Evolutionary conservation across 805 yeast species (phyloP), one percentile per base, ranked within the genome.

Genomic region (Cyberlindnera xishuangbannaensis): DNA sequence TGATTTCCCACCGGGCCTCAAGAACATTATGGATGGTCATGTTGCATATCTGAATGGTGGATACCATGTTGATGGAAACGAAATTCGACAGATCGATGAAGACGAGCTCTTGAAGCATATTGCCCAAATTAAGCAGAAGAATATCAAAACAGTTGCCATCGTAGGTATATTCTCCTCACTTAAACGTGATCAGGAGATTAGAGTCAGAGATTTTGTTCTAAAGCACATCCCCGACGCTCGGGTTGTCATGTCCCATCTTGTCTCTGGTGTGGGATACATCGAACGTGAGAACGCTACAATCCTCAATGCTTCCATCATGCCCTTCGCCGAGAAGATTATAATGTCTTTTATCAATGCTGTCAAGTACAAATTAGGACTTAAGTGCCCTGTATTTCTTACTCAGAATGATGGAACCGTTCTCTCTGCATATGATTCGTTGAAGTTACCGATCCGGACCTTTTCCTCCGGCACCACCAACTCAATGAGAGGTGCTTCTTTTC

Each of bases 381-480:
- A 42, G 7, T 61, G 68, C 45, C 65, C 69, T 4, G 53, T 69
- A 2, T 49, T 65, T 7, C 37, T 63, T 25, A 65, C 72, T 8
- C 73, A 68, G 46, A 69, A 69, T 44, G 73, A 69, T 39, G 75
- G 73, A 6, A 68, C 74, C 1, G 61, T 67, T 12, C 43, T 67
- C 4, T 51, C 68, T 4, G 59, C 62, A 6, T 36, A 47, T 7
- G 71, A 65, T 20, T 71, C 69, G 1, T 37, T 57, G 27, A 45
- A 49, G 18, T 45, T 58, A 5, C 73, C 73, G n/a, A 67, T 69
- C 22, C 49, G 63, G 26, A 67, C 73, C 2, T 68, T 67, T 43
- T 62, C 69, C 4, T 67, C 73, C 9, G 73, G 74, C 27, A 67
- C 73, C 4, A 69, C 72, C 11, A 65, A 66, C 40, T 64, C 69